Conservation (phyloP, 164 flowering plant genomes). For the Umbellularia californica region DNA sequence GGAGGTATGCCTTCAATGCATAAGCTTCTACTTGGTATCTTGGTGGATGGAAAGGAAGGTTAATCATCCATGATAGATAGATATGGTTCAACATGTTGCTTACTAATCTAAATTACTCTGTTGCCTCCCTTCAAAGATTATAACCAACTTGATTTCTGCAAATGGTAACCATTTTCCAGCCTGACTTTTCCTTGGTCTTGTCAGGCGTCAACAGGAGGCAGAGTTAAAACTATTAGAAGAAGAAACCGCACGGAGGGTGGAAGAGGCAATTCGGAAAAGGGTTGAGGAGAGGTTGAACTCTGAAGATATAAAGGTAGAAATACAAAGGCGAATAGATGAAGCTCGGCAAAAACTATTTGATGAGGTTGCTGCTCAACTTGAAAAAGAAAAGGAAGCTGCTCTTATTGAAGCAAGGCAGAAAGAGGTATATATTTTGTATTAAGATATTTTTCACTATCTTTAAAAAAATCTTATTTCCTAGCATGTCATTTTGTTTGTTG, state of each 20-base stretch:
- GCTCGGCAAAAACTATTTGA: conserved; percentile 68
- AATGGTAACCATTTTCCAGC: conserved; percentile 18
- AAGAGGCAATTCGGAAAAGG: conserved; percentile 69
- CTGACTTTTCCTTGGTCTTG: conserved; percentile 31
- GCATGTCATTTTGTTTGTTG: neutral
- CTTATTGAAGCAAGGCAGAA: conserved; percentile 59
- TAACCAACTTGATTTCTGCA: conserved; percentile 14
- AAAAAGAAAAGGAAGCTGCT: conserved; percentile 82
- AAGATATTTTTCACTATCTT: neutral
- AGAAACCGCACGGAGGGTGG: conserved; percentile 89
- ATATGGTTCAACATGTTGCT: conserved; percentile 21
- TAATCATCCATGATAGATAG: conserved; percentile 38
- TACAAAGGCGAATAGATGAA: conserved; percentile 68
- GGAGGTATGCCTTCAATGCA: conserved; percentile 98
- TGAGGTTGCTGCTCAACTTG: conserved; percentile 83
- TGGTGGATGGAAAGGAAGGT: conserved; percentile 48
- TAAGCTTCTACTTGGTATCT: conserved; percentile 56
- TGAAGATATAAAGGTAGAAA: conserved; percentile 64
- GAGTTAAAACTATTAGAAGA: conserved; percentile 86
- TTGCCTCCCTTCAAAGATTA: conserved; percentile 21
- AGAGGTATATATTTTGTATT: conserved; percentile 44
- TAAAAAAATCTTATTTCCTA: neutral
- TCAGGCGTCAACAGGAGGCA: conserved; percentile 93
- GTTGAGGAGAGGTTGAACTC: conserved; percentile 83
- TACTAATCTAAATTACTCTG: conserved; percentile 17